A percentile compares a stretch with the other conserved stretches of the same genome.
Evolutionary conservation across 2,329 filamentous ascomycete genomes (phyloP).

Genomic region (Graphium sp.): DNA sequence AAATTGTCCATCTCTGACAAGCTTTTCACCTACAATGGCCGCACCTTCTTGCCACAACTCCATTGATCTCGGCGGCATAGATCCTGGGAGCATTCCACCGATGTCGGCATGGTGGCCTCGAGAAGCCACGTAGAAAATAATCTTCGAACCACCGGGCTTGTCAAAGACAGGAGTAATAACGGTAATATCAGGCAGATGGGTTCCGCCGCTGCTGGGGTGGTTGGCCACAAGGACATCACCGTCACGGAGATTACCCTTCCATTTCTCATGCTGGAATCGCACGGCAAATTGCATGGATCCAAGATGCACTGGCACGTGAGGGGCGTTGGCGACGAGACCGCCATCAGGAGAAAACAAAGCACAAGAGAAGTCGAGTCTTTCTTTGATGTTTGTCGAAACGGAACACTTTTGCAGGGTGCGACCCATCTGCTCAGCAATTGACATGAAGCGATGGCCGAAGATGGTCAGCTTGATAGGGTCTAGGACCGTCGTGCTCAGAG

Average conservation of each 20-base stretch:
- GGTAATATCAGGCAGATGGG: conserved; percentile 18
- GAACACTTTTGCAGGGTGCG: conserved; percentile 64
- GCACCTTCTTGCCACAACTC: conserved; percentile 50
- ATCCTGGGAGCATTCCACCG: conserved; percentile 65
- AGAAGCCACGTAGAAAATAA: conserved; percentile 13
- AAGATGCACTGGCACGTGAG: conserved; percentile 60
- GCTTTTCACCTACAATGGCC: conserved; percentile 47
- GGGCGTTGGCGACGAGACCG: conserved; percentile 57
- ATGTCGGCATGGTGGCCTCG: conserved; percentile 25
- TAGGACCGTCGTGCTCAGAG: conserved; percentile 9
- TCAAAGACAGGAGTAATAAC: conserved; percentile 13
- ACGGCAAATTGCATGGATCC: conserved; percentile 71
- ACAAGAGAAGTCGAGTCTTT: conserved; percentile 67
- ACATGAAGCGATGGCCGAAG: conserved; percentile 70
- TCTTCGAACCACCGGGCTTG: conserved; percentile 7
- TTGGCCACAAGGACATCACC: conserved; percentile 19
- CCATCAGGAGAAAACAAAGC: conserved; percentile 62
- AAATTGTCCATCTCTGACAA: conserved; percentile 63
- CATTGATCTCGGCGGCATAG: conserved; percentile 63
- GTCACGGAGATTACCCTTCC: conserved; percentile 26
- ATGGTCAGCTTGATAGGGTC: conserved; percentile 47
- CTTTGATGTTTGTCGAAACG: conserved; percentile 65
- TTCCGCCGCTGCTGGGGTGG: conserved; percentile 16
- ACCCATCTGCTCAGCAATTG: conserved; percentile 72
- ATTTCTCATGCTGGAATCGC: conserved; percentile 43